Evolutionary conservation across 176 grass and related monocot genomes (phyloP), one percentile per base, ranked within the genome.

Genomic region (Poa pratensis): DNA sequence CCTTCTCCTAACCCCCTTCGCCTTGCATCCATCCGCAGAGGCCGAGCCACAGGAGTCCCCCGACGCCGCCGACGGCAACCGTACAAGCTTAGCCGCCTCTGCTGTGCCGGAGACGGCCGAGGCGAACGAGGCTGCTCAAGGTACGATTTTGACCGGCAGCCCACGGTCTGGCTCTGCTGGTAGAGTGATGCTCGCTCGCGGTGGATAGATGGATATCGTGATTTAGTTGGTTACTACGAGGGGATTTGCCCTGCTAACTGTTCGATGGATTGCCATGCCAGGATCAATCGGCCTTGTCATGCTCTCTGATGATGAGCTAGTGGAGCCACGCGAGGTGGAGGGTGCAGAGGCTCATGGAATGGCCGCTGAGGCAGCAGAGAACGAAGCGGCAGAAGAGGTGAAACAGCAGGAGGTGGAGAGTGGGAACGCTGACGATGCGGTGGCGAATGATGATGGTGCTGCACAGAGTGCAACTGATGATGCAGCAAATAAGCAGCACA

Each of bases 381-480:
- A 16, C 3, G 0, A 22, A 9, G 53, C 14, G 15, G n/a, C 60
- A 66, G 59, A 49, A 14, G 46, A 53, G 20, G n/a, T 8, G 13
- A 26, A n/a, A 28, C 55, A 80, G 67, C 77, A 55, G n/a, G 59
- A 85, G n/a, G n/a, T 68, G 80, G 30, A 76, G 7, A 28, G 45
- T 5, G 30, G 3, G 9, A 82, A 82, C n/a, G 48, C 18, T 5
- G 76, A 52, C 18, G 69, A 45, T 46, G 62, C 30, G 30, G 58
- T 24, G 17, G 61, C 42, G 14, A 23, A 62, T 23, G 68, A 13
- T 64, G 75, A 20, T 32, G 39, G 50, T 54, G 49, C 55, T 57
- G 71, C 74, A 80, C 80, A 70, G 10, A 54, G 77, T 55, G 65
- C 86, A 80, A 53, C 10, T 28, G 64, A 35, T 46, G 49, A 61